Conservation (phyloP, 1,284 basidiomycete species). For the Fomitopsis pinicola region DNA sequence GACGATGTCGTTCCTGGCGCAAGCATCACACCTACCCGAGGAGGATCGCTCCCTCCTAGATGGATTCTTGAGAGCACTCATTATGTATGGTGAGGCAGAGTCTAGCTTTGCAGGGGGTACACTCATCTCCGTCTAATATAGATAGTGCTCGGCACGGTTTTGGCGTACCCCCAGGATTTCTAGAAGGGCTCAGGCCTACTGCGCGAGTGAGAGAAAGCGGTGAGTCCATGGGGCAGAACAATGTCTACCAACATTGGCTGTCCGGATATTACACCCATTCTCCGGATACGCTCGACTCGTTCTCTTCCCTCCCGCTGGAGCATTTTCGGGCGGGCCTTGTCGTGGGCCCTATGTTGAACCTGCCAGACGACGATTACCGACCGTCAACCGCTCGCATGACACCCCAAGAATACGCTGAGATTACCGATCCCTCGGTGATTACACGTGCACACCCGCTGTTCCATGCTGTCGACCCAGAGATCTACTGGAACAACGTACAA, state of each 20-base stretch:
- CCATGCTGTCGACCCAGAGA: neutral
- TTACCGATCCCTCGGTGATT: neutral
- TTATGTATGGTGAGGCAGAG: constrained; percentile 7
- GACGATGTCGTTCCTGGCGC: constrained; percentile 8
- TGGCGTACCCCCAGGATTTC: neutral
- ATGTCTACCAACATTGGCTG: neutral
- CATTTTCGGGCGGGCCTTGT: neutral
- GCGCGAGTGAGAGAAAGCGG: neutral
- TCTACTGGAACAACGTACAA: constrained; percentile 4
- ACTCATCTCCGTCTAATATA: neutral
- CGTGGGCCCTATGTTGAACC: neutral
- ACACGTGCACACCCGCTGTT: neutral
- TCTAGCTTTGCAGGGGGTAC: neutral
- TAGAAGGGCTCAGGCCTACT: neutral
- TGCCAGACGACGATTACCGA: neutral
- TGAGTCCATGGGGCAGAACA: neutral
- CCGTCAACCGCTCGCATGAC: neutral
- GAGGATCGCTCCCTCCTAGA: neutral
- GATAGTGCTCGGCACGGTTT: neutral
- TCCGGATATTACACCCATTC: constrained; percentile 1
- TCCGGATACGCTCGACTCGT: neutral
- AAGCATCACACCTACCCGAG: constrained; percentile 3
- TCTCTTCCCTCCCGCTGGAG: neutral
- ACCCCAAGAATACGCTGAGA: neutral
- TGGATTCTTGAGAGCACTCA: constrained; percentile 4